Percentiles rank a stretch among this genome's conserved stretches.
phyloP scores from a whole-genome alignment of 2,329 filamentous ascomycete genomes.

The Monosporascus sp. region DNA sequence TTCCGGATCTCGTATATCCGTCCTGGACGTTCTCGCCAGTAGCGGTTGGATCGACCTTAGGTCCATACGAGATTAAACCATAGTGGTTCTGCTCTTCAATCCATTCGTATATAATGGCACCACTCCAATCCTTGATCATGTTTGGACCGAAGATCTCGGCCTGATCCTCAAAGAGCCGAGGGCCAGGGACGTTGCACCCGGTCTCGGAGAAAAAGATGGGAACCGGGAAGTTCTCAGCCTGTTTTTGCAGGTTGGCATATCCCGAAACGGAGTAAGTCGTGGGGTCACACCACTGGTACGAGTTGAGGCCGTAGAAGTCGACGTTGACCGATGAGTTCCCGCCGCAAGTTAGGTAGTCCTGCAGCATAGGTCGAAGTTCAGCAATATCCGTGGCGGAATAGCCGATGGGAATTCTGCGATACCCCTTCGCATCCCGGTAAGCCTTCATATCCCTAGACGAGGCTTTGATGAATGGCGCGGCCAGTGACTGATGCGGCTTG shows the following conservation, averaged over 20 bases:
- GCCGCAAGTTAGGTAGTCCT: conserved; percentile 74
- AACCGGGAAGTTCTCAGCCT: conserved; percentile 67
- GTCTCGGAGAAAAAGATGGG: conserved; percentile 89
- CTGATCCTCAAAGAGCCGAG: conserved; percentile 66
- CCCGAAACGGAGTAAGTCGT: conserved; percentile 57
- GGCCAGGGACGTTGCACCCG: conserved; percentile 65
- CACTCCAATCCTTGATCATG: conserved; percentile 68
- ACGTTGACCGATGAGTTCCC: conserved; percentile 62
- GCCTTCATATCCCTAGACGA: conserved; percentile 77
- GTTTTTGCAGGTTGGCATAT: conserved; percentile 62
- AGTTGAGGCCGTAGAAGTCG: conserved; percentile 83
- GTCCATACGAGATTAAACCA: conserved; percentile 72
- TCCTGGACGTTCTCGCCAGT: conserved; percentile 53
- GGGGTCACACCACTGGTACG: conserved; percentile 73
- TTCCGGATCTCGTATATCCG: conserved; percentile 66
- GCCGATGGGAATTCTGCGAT: conserved; percentile 76
- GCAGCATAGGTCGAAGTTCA: conserved; percentile 55
- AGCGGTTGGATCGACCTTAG: conserved; percentile 45
- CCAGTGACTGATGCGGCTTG: conserved; percentile 48
- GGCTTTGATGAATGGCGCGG: conserved; percentile 79
- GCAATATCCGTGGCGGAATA: conserved; percentile 86
- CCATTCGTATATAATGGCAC: conserved; percentile 86
- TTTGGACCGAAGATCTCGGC: conserved; percentile 67
- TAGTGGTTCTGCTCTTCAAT: conserved; percentile 80
- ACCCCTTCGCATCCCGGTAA: conserved; percentile 69